Evolutionary conservation across 2,329 filamentous ascomycete species (phyloP).

Genomic region (Zymoseptoria passerinii): DNA sequence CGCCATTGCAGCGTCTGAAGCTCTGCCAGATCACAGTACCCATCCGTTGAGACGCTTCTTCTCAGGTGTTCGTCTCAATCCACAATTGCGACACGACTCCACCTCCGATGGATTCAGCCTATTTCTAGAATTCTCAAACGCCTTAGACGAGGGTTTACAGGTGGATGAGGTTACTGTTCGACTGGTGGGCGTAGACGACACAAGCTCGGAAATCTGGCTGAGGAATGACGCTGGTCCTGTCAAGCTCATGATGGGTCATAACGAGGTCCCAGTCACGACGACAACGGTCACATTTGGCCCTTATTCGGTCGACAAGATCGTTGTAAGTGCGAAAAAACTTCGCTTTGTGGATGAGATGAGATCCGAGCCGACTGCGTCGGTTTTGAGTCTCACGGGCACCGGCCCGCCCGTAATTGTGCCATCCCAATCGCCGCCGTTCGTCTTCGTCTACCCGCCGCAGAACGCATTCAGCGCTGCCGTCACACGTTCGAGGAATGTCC

Average conservation of each 20-base stretch:
- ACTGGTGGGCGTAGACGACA: conserved; percentile 50
- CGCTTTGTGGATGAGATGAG: conserved; percentile 53
- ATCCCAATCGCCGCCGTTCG: conserved; percentile 32
- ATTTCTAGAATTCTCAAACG: conserved; percentile 58
- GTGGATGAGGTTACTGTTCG: conserved; percentile 58
- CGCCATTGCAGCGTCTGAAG: conserved; percentile 41
- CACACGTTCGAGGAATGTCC: conserved; percentile 58
- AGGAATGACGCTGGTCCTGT: conserved; percentile 38
- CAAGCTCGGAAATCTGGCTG: conserved; percentile 60
- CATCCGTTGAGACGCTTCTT: conserved; percentile 69
- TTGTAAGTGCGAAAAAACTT: conserved; percentile 56
- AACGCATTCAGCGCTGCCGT: conserved; percentile 62
- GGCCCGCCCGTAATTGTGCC: conserved; percentile 20
- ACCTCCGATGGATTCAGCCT: conserved; percentile 69
- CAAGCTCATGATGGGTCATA: conserved; percentile 49
- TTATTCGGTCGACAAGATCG: conserved; percentile 66
- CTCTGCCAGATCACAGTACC: conserved; percentile 53
- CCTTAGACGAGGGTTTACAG: conserved; percentile 62
- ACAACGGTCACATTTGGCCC: conserved; percentile 58
- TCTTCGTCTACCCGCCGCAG: conserved; percentile 65
- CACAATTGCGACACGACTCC: conserved; percentile 59
- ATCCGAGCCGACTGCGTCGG: conserved; percentile 37
- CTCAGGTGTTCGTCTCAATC: conserved; percentile 57
- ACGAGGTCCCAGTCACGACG: conserved; percentile 44
- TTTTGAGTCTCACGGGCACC: conserved; percentile 41